Base-by-base conservation (phyloP, 2,329 filamentous ascomycete genomes). In the Hirsutella thompsonii region DNA sequence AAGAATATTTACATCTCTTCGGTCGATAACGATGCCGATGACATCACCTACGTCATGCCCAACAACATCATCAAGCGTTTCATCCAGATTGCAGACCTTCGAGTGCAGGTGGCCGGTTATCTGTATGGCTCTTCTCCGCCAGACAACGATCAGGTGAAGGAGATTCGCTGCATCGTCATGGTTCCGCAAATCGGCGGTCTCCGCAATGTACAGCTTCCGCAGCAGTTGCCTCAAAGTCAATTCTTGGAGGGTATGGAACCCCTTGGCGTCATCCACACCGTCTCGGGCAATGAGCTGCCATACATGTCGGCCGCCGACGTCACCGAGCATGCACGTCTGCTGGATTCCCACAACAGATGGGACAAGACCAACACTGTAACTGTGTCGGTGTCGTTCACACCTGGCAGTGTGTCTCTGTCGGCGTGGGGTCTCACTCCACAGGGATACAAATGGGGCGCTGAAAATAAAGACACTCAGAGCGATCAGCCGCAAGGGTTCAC, bases 1-100 rank as follows among this genome's bases (percentile, higher is more conserved):
- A 98, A 96, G 73, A 95, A 98, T 64, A 94, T 98, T 55, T 98
- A 96, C 62, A 93, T 98, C 52, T 94, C 92, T 8, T 92, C 89
- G 0, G 88, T 95, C 41, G 92, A 96, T 57, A 84, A 90, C 49
- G 84, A 88, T 41, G 77, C 92, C 48, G 88, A 94, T 45, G 86
- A 89, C 54, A 83, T 85, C 56, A 98, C 90, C 1, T 98, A 96
- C 55, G 85, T 98, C 54, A 95, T 98, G 86, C 92, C 92, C 1
- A 98, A 96, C 76, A 98, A 98, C 60, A 82, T 98, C 38, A 74
- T 98, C 54, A 95, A 94, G 73, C 85, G 87, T 49, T 98, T 98
- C 70, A 96, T 98, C 66, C 92, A 86, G 20, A 93, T 98, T 56
- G 83, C 92, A 37, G 92, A 98, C 67, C 76, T 98, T 42, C 84